Evolutionary conservation across 1,284 basidiomycete species (phyloP).

Genomic region (Farysia itapuensis): DNA sequence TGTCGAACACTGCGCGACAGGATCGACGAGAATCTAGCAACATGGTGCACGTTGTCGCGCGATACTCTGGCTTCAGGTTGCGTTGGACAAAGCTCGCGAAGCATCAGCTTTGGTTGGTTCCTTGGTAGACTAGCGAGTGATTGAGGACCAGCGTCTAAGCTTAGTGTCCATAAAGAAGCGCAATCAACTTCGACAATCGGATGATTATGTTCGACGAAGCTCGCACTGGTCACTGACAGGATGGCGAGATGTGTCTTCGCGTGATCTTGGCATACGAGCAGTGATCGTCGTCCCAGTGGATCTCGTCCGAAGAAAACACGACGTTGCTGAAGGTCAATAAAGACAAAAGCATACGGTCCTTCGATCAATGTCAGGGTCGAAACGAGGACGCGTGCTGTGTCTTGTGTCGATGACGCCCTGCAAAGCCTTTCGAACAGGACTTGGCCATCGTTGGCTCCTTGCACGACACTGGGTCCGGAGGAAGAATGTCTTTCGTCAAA

Average conservation of each 20-base stretch:
- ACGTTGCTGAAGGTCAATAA: constrained; percentile 30
- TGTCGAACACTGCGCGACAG: constrained; percentile 61
- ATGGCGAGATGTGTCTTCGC: constrained; percentile 66
- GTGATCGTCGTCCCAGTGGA: constrained; percentile 84
- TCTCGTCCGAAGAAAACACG: constrained; percentile 80
- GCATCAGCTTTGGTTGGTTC: constrained; percentile 3
- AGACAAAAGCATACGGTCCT: constrained; percentile 51
- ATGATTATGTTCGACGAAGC: constrained; percentile 62
- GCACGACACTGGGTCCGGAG: constrained; percentile 4
- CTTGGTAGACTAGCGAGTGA: constrained; percentile 1
- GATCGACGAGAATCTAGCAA: constrained; percentile 50
- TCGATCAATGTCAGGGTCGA: constrained; percentile 33
- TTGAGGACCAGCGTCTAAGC: constrained; percentile 57
- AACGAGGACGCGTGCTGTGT: not conserved
- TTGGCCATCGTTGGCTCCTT: constrained; percentile 37
- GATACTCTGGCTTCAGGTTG: not conserved
- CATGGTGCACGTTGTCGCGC: constrained; percentile 34
- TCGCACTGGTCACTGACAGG: constrained; percentile 58
- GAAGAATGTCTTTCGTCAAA: constrained; percentile 2
- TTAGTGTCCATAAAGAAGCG: constrained; percentile 66
- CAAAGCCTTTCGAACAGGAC: constrained; percentile 25
- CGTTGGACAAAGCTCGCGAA: constrained; percentile 10
- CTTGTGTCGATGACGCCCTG: not conserved
- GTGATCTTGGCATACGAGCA: constrained; percentile 68
- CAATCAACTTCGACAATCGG: constrained; percentile 68